Conservation (phyloP, 495 filamentous ascomycete genomes). For the Staphylotrichum longicolle region DNA sequence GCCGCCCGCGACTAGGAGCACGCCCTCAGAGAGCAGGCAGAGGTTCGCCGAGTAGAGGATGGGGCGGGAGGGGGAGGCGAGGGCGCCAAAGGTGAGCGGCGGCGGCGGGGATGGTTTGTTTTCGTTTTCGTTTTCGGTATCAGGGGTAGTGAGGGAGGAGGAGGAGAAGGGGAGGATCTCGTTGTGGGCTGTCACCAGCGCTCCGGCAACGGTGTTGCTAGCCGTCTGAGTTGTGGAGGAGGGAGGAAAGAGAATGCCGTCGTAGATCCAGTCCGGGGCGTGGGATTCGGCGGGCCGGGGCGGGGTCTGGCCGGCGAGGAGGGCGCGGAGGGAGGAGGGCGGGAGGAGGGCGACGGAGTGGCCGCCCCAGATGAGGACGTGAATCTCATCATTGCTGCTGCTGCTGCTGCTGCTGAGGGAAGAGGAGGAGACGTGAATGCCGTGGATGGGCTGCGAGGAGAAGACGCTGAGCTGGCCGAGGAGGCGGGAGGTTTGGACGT, state of each 20-base stretch:
- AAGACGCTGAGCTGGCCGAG: slow-evolving; percentile 54
- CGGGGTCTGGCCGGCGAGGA: slow-evolving; percentile 23
- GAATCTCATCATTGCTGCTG: not conserved
- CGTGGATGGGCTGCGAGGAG: slow-evolving; percentile 63
- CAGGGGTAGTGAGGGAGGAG: slow-evolving; percentile 6
- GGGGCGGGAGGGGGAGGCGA: slow-evolving; percentile 70
- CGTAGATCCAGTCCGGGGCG: slow-evolving; percentile 80
- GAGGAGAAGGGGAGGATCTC: slow-evolving; percentile 49
- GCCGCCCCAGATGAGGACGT: slow-evolving; percentile 59
- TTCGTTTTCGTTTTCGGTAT: too few relatives aligned
- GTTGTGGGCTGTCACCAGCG: slow-evolving; percentile 83
- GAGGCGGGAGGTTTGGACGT: slow-evolving; percentile 38
- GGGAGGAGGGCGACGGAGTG: slow-evolving; percentile 36
- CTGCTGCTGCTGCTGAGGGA: too few relatives aligned
- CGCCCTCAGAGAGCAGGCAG: slow-evolving; percentile 52
- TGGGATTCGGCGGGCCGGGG: slow-evolving; percentile 21
- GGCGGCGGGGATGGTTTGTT: slow-evolving; percentile 5
- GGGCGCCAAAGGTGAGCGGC: slow-evolving; percentile 34
- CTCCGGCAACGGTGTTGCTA: slow-evolving; percentile 24
- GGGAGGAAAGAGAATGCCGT: slow-evolving; percentile 55
- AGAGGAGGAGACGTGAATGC: slow-evolving; percentile 49
- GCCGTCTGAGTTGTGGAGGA: not conserved
- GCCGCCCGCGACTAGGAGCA: slow-evolving; percentile 75
- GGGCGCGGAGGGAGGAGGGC: slow-evolving; percentile 21
- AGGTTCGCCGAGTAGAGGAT: slow-evolving; percentile 86